Conservation (phyloP, 352 stramenopile species). For the Pythium vanterpoolii region DNA sequence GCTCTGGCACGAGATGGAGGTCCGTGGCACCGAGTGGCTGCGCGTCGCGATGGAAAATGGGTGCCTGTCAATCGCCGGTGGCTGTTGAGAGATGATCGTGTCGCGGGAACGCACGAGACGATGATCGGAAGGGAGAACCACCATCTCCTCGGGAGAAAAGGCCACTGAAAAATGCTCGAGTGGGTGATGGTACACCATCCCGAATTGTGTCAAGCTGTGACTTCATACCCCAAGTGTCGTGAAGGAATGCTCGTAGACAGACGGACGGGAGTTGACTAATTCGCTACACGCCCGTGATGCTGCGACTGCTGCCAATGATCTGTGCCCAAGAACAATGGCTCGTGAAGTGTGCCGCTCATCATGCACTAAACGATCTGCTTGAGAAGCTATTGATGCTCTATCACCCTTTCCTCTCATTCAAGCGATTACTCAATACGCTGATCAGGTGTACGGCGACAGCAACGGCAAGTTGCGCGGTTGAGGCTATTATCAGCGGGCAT, state of each 20-base stretch:
- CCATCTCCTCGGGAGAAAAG: background rate
- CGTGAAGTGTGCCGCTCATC: slow-evolving; percentile 1
- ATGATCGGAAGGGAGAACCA: background rate
- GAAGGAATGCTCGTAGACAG: background rate
- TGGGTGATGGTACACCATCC: background rate
- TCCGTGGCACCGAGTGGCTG: background rate
- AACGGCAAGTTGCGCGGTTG: background rate
- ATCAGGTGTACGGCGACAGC: background rate
- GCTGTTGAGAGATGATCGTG: background rate
- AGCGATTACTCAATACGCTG: background rate
- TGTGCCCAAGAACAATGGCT: background rate
- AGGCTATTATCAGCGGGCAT: background rate
- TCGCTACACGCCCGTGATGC: background rate
- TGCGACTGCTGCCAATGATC: background rate
- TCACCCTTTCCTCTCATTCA: background rate
- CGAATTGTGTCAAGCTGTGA: background rate
- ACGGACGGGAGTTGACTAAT: background rate
- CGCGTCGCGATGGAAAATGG: background rate
- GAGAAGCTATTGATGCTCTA: background rate
- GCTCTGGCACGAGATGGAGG: background rate
- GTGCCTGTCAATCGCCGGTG: background rate
- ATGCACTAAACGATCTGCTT: slow-evolving; percentile 6
- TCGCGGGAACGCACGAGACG: background rate
- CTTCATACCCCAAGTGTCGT: background rate
- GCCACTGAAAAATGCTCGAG: slow-evolving; percentile 2